These are phyloP conservation scores for Trichosporon faecale DNA, from an alignment of 1,284 basidiomycete species.

Conservation along the genomic window DNA sequence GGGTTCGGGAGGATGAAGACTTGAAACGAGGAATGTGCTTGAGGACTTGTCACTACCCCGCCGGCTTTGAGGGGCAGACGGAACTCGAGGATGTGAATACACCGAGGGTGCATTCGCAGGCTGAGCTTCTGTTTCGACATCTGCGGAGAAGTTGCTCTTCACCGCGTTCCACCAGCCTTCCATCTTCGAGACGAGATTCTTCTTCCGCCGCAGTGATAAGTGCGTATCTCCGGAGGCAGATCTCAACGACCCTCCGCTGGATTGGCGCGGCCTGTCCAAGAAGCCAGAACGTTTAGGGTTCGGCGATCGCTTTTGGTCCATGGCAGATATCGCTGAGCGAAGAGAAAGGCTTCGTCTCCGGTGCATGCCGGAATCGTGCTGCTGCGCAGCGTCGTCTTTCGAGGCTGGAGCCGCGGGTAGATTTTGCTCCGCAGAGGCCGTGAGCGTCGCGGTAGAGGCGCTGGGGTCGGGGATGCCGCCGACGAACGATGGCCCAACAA, in stretches of 20 bases:
- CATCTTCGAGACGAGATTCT: conserved; percentile 53
- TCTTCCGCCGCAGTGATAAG: conserved; percentile 40
- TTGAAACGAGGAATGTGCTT: conserved; percentile 13
- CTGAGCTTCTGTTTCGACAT: conserved; percentile 14
- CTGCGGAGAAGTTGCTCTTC: conserved; percentile 50
- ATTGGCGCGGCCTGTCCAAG: conserved; percentile 34
- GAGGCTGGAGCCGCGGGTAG: conserved; percentile 32
- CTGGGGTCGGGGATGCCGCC: neutral
- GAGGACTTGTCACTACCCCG: conserved; percentile 33
- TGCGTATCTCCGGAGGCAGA: conserved; percentile 17
- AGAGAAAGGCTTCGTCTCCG: conserved; percentile 41
- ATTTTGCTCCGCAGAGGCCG: neutral
- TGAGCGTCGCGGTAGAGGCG: neutral
- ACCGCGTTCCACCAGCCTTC: conserved; percentile 56
- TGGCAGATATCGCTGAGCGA: conserved; percentile 33
- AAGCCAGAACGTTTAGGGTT: conserved; percentile 25
- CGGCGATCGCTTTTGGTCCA: conserved; percentile 39
- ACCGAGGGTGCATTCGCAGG: neutral
- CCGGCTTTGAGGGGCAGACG: conserved; percentile 40
- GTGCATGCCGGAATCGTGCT: neutral
- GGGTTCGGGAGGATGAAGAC: conserved; percentile 30
- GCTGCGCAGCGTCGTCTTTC: conserved; percentile 28
- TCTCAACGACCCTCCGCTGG: conserved; percentile 34
- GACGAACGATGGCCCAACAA: neutral
- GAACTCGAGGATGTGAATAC: conserved; percentile 29